Evolutionary conservation across 2,329 filamentous ascomycete genomes (phyloP).

Genomic region (Calonectria hongkongensis): DNA sequence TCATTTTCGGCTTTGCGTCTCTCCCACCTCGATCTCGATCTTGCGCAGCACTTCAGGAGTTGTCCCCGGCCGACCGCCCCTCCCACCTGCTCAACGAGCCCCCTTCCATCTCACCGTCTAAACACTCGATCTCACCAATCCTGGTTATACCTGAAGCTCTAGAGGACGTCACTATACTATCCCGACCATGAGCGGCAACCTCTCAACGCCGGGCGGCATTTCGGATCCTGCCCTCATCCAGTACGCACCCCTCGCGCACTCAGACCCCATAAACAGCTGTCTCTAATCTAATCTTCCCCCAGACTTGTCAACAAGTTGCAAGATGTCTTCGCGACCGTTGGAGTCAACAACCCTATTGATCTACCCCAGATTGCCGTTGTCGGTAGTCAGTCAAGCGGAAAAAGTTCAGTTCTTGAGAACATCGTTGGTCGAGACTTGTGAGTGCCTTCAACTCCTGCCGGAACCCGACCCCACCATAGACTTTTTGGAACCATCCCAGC

Average conservation of each 20-base stretch:
- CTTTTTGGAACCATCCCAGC: slow-evolving; percentile 35
- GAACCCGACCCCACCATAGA: slow-evolving; percentile 37
- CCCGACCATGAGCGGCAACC: slow-evolving; percentile 59
- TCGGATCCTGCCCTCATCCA: slow-evolving; percentile 81
- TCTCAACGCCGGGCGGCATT: slow-evolving; percentile 74
- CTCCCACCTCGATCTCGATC: slow-evolving; percentile 18
- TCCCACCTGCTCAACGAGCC: slow-evolving; percentile 36
- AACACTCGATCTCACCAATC: slow-evolving; percentile 41
- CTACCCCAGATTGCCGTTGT: slow-evolving; percentile 98
- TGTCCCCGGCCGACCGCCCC: slow-evolving; percentile 50
- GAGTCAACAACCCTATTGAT: slow-evolving; percentile 99
- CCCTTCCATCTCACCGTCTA: slow-evolving; percentile 40
- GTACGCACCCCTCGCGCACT: slow-evolving; percentile 61
- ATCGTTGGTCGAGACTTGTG: slow-evolving; percentile 99
- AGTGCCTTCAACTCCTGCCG: slow-evolving; percentile 62
- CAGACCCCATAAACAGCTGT: slow-evolving; percentile 41
- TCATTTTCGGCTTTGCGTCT: slow-evolving; percentile 20
- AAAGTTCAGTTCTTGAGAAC: slow-evolving; percentile 99
- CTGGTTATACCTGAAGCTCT: slow-evolving; percentile 38
- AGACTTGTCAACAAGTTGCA: slow-evolving; percentile 98
- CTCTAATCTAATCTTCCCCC: slow-evolving; percentile 49
- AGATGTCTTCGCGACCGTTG: slow-evolving; percentile 98
- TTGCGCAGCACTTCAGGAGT: slow-evolving; percentile 44
- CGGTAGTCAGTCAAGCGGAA: slow-evolving; percentile 98
- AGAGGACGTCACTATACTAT: slow-evolving; percentile 39